These are phyloP conservation scores for Macrolepiota dolichaula DNA, from an alignment of 768 basidiomycete species.

Conservation along the genomic window DNA sequence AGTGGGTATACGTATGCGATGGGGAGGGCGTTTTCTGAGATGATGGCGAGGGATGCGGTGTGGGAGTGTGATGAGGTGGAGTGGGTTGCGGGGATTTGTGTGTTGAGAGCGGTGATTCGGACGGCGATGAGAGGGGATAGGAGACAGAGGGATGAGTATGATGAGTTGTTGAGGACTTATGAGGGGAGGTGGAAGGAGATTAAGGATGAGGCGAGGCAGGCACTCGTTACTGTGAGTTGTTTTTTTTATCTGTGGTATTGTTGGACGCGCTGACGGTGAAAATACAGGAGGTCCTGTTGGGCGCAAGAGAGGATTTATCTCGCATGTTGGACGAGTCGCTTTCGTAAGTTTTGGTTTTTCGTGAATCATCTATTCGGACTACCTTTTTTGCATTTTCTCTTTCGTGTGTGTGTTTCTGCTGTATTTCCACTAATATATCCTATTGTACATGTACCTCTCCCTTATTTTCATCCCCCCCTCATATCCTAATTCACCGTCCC, in stretches of 20 bases:
- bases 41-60: slow-evolving; percentile 61
- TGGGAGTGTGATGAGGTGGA: slow-evolving; percentile 68
- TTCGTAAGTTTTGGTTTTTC: not conserved
- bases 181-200: slow-evolving; percentile 72
- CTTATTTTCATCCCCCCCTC: not conserved
- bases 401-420: not conserved
- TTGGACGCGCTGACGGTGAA: not conserved
- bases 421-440: not conserved
- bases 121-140: slow-evolving; percentile 45
- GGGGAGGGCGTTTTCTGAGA: slow-evolving; percentile 50
- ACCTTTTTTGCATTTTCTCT: not conserved
- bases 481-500: not conserved
- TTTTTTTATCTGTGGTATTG: not conserved
- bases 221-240: slow-evolving; percentile 49
- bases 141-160: slow-evolving; percentile 50
- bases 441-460: slow-evolving; percentile 7
- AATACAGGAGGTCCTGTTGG: slow-evolving; percentile 7
- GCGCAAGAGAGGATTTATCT: slow-evolving; percentile 11
- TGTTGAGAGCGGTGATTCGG: slow-evolving; percentile 55
- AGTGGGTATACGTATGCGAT: slow-evolving; percentile 41
- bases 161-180: slow-evolving; percentile 51
- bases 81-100: slow-evolving; percentile 64
- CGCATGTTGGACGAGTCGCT: slow-evolving; percentile 8
- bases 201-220: slow-evolving; percentile 62
- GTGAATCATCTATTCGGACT: not conserved